phyloP scores from a whole-genome alignment of 331 rosid genomes.

The Pyrus hybrid region DNA sequence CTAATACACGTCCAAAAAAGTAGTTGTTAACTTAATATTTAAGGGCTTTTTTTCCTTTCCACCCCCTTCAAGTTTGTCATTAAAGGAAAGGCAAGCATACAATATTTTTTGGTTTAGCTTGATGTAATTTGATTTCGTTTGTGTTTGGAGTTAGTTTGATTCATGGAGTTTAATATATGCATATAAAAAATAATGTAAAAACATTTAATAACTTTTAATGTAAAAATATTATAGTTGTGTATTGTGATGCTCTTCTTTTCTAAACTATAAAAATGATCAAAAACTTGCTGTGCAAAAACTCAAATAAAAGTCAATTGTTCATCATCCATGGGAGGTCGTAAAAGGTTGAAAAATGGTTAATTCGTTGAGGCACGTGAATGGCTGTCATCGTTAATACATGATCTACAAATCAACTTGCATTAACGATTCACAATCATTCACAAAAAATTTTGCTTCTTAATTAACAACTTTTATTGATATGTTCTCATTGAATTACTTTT shows the following conservation, averaged over 20 bases:
- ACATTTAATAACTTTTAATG: too few species aligned
- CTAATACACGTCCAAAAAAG: too few species aligned
- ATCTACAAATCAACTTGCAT: neutral
- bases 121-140: neutral
- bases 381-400: neutral
- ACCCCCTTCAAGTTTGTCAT: neutral
- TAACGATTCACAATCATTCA: neutral
- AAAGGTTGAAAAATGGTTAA: neutral
- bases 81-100: neutral
- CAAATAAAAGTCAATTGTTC: neutral
- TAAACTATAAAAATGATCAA: too few species aligned
- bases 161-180: neutral
- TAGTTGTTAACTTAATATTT: too few species aligned
- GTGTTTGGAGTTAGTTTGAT: neutral
- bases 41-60: neutral
- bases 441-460: neutral
- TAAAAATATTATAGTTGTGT: too few species aligned
- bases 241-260: neutral
- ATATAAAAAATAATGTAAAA: neutral
- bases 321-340: neutral
- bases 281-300: neutral
- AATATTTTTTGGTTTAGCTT: neutral
- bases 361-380: too few species aligned
- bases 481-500: neutral
- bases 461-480: neutral